phyloP scores from a whole-genome alignment of 441 rosid genomes.

The Eutrema salsugineum region DNA sequence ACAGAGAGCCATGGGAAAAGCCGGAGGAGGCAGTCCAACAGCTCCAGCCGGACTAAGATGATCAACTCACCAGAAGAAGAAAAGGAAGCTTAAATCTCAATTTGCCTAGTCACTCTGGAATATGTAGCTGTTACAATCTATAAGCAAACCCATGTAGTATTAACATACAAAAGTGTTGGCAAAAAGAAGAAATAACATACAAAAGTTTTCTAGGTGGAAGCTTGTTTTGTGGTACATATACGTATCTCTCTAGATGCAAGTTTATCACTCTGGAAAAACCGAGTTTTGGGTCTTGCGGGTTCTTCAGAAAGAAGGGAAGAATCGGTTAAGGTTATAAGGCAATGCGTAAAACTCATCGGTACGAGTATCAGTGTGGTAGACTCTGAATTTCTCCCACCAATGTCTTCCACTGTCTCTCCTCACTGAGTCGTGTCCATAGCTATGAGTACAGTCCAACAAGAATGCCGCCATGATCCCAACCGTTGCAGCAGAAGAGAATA shows the following conservation, averaged over 20 bases:
- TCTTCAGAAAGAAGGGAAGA: conserved; percentile 72
- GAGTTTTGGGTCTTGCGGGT: neutral
- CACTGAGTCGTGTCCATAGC: conserved; percentile 42
- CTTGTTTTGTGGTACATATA: conserved; percentile 2
- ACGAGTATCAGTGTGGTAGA: conserved; percentile 45
- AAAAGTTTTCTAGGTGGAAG: neutral
- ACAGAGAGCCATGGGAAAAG: conserved; percentile 61
- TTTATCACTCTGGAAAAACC: neutral
- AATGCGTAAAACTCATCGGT: conserved; percentile 71
- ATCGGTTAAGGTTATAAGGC: conserved; percentile 68
- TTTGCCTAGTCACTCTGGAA: conserved; percentile 14
- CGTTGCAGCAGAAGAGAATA: conserved; percentile 82
- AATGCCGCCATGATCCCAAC: conserved; percentile 56
- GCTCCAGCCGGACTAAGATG: conserved; percentile 57
- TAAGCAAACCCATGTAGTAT: conserved; percentile 19
- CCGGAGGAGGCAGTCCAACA: conserved; percentile 56
- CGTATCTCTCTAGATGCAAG: neutral
- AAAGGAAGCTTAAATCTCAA: neutral
- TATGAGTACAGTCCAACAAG: conserved; percentile 64
- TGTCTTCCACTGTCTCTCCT: conserved; percentile 77
- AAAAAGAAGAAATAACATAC: neutral
- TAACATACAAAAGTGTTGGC: conserved; percentile 22
- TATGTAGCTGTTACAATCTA: conserved; percentile 21
- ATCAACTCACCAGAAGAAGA: neutral
- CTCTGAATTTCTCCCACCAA: conserved; percentile 77